These are phyloP conservation scores for Leccinellum albellum DNA, from an alignment of 768 basidiomycete species.

Conservation along the genomic window DNA sequence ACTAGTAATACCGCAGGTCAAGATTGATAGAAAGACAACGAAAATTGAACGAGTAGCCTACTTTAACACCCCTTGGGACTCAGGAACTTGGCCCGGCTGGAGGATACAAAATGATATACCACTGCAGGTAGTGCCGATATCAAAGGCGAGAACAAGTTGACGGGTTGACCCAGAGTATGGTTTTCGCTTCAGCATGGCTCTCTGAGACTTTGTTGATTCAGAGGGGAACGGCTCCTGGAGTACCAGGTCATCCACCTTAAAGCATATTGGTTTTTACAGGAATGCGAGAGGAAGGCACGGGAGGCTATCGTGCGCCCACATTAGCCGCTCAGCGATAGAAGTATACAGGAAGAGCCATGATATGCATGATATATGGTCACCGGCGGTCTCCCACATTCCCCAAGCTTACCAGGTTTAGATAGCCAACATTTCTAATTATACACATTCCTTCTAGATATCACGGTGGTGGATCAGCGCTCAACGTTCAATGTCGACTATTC, in stretches of 20 bases:
- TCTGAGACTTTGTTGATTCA: background rate
- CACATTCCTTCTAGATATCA: background rate
- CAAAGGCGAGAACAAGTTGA: constrained; percentile 36
- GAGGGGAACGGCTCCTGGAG: background rate
- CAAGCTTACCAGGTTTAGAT: background rate
- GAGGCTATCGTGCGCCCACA: too few species aligned
- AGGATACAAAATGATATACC: background rate
- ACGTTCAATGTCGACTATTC: background rate
- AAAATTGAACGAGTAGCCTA: background rate
- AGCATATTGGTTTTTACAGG: background rate
- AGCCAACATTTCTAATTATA: background rate
- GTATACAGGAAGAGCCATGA: too few species aligned
- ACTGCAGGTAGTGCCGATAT: constrained; percentile 8
- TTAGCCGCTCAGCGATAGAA: too few species aligned
- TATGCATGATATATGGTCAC: too few species aligned
- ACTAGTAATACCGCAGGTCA: background rate
- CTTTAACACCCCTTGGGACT: background rate
- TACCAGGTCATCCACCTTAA: background rate
- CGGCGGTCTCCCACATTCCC: too few species aligned
- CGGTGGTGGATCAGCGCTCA: background rate
- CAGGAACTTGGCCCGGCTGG: background rate
- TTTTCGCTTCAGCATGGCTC: constrained; percentile 29
- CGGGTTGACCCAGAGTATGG: constrained; percentile 31
- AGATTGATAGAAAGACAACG: background rate
- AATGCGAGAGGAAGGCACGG: background rate